Evolutionary conservation across 2,329 filamentous ascomycete species (phyloP), one percentile per base, ranked within the genome.

Genomic region (Mycocentrospora acerina): DNA sequence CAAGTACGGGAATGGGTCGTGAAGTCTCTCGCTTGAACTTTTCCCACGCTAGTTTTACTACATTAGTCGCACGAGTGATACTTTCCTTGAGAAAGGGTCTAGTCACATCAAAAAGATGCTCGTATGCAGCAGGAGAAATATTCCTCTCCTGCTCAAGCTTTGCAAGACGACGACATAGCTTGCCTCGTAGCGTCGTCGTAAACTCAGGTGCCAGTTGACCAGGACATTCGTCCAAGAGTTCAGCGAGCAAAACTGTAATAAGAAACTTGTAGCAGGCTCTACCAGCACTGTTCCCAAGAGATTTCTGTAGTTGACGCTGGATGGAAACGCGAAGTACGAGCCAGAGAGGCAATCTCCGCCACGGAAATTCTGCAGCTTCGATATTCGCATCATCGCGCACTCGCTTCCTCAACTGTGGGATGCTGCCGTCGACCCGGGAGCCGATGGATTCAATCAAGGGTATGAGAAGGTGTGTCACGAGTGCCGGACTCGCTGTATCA

Each of bases 291-390:
- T 55, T 48, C 1, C 71, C 71, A 4, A 73, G 48, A 0, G 45
- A 13, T 0, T 70, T 40, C 7, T 59, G 67, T 0, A 85, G 67
- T 9, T 74, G 67, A 1, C 80, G 69, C 25, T 80, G 72, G 2
- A 77, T 50, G 0, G 71, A 66, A 2, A 86, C 79, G 0, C 81
- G 75, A 3, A 85, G 60, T 1, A 82, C 64, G 0, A 86, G 71
- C 81, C 80, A 86, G 34, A 76, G 70, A 0, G 82, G 74, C 4
- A 73, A 72, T 26, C 83, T 68, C 12, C 82, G 71, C 82, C 82
- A 86, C 0, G 81, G 81, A 0, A 68, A 43, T 4, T 71, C 60
- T 0, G 70, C 63, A 2, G 71, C 53, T 1, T 59, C 51, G 58
- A 77, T 72, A 13, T 71, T 71, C 1, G 82, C 74, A 24, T 85